A percentile compares a stretch with the other conserved stretches of the same genome.
These are phyloP conservation scores for Schizochytrium sp. DNA, from an alignment of 108 stramenopile species.

Conservation along the genomic window DNA sequence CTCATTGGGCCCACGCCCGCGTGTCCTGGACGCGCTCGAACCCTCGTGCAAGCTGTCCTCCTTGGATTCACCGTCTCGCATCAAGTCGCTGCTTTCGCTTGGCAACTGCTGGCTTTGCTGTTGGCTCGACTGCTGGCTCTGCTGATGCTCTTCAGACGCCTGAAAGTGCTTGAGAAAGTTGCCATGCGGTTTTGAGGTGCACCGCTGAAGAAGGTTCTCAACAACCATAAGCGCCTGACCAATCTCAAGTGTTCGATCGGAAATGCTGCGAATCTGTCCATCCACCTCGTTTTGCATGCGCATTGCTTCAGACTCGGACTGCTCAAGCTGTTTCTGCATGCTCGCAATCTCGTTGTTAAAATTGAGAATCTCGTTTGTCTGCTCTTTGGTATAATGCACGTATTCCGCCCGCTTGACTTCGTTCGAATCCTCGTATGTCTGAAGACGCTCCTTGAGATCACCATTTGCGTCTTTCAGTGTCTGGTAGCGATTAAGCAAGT, in stretches of 20 bases:
- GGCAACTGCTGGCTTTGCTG: background rate
- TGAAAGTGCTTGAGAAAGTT: constrained; percentile 16
- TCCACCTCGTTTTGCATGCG: constrained; percentile 36
- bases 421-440: constrained; percentile 24
- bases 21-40: background rate
- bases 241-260: constrained; percentile 39
- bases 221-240: constrained; percentile 28
- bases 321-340: constrained; percentile 38
- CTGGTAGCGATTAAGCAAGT: constrained; percentile 41
- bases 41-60: constrained; percentile 10
- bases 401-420: constrained; percentile 33
- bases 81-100: background rate
- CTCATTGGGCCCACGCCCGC: background rate
- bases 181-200: background rate
- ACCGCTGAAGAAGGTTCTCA: background rate
- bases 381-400: constrained; percentile 36
- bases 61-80: constrained; percentile 27
- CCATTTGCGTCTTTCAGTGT: constrained; percentile 44
- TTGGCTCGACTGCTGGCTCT: background rate
- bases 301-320: constrained; percentile 23
- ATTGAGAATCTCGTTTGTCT: constrained; percentile 46
- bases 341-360: constrained; percentile 44
- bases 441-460: constrained; percentile 31
- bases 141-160: background rate
- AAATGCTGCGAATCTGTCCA: constrained; percentile 31